Conservation (phyloP, 805 yeast species). For the Pichia nanzhaoensis region DNA sequence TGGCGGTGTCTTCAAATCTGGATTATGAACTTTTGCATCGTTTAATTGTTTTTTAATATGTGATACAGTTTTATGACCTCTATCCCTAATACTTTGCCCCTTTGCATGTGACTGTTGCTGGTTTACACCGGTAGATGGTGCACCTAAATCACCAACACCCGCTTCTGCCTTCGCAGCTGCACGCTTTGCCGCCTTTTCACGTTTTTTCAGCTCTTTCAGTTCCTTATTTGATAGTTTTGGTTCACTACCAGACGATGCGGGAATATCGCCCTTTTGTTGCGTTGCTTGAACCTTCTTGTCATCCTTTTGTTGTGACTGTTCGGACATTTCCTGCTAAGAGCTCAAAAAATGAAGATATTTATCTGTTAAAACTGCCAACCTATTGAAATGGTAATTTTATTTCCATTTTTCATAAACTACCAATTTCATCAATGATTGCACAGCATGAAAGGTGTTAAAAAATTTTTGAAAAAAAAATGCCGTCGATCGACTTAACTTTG, state of each 20-base stretch:
- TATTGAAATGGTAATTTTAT: too few relatives aligned
- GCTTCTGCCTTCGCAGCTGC: conserved; percentile 56
- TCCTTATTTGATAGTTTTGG: conserved; percentile 60
- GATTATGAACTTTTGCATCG: conserved; percentile 41
- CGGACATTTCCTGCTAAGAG: conserved; percentile 1
- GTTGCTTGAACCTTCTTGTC: background rate
- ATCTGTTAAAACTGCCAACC: too few relatives aligned
- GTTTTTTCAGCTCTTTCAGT: conserved; percentile 78
- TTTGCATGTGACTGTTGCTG: conserved; percentile 3
- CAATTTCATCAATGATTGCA: too few relatives aligned
- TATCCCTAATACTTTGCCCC: background rate
- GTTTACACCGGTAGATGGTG: background rate
- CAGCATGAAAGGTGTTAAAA: too few relatives aligned
- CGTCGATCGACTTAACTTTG: background rate
- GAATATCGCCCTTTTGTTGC: background rate
- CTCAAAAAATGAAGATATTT: too few relatives aligned
- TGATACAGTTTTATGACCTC: conserved; percentile 38
- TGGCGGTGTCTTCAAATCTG: conserved; percentile 47
- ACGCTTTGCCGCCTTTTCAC: conserved; percentile 86
- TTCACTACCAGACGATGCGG: conserved; percentile 4
- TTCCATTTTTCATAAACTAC: too few relatives aligned
- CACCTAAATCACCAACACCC: conserved; percentile 7
- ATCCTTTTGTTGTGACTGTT: background rate
- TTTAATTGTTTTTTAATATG: conserved; percentile 49
- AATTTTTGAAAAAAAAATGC: too few relatives aligned